Conservation (phyloP, 495 filamentous ascomycete species). For the Podospora australis region DNA sequence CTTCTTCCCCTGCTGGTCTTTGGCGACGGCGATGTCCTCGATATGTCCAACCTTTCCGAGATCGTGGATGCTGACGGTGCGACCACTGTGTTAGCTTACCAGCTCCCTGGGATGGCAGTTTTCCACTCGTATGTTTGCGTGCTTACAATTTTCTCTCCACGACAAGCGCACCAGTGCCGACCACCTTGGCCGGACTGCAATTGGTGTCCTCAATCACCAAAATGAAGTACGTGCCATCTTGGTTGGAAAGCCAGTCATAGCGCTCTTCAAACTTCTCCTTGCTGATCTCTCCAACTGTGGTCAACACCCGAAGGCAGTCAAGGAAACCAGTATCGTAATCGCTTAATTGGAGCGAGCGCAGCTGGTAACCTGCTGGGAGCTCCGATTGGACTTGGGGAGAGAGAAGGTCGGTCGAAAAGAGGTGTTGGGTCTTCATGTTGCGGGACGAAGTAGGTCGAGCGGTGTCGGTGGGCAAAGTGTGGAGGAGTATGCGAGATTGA, state of each 20-base stretch:
- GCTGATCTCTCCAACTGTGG: conserved; percentile 82
- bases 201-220: conserved; percentile 71
- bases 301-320: conserved; percentile 84
- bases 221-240: conserved; percentile 77
- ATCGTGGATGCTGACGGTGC: conserved; percentile 56
- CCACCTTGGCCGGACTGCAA: conserved; percentile 46
- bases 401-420: conserved; percentile 74
- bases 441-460: not conserved
- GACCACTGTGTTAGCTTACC: conserved; percentile 6
- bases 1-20: conserved; percentile 95
- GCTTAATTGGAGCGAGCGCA: conserved; percentile 69
- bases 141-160: conserved; percentile 78
- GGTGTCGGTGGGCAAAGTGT: not conserved
- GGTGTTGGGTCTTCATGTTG: conserved; percentile 46
- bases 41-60: conserved; percentile 86
- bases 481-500: not conserved
- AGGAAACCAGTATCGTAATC: conserved; percentile 80
- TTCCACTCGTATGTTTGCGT: too few species aligned
- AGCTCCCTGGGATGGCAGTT: too few species aligned
- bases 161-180: conserved; percentile 81
- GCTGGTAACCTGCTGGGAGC: conserved; percentile 73
- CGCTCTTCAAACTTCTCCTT: conserved; percentile 68
- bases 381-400: conserved; percentile 62
- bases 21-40: conserved; percentile 93
- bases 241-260: conserved; percentile 75